A percentile compares a stretch with the other conserved stretches of the same genome.
These are phyloP conservation scores for Zoysia matrella DNA, from an alignment of 202 grass and related monocot genomes.

Conservation along the genomic window DNA sequence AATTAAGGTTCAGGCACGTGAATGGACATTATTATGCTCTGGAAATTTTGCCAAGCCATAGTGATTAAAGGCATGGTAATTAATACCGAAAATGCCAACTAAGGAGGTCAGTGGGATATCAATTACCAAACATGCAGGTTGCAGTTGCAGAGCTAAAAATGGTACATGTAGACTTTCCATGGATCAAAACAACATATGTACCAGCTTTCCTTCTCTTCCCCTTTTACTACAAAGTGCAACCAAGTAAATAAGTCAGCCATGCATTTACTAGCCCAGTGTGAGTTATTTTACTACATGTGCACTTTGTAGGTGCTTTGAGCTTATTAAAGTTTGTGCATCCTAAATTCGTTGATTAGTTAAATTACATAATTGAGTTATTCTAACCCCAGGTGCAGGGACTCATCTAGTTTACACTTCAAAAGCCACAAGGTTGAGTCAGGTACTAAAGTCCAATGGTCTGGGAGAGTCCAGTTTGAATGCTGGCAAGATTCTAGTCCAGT, in stretches of 20 bases:
- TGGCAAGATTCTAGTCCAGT: not conserved
- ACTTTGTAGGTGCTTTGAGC: constrained; percentile 15
- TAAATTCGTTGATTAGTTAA: constrained; percentile 26
- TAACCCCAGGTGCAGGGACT: constrained; percentile 3
- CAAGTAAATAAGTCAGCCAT: constrained; percentile 59
- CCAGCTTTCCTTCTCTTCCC: constrained; percentile 62
- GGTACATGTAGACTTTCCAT: constrained; percentile 51
- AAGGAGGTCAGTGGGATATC: constrained; percentile 58
- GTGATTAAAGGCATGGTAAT: constrained; percentile 54
- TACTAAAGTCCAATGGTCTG: not conserved
- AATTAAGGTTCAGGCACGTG: not conserved
- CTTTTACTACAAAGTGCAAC: constrained; percentile 68
- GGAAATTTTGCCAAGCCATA: constrained; percentile 41
- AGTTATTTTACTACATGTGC: constrained; percentile 11
- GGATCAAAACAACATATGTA: constrained; percentile 55
- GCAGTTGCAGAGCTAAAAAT: constrained; percentile 54
- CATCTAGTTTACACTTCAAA: not conserved
- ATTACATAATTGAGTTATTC: not conserved
- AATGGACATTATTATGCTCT: constrained; percentile 15
- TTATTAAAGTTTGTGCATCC: not conserved
- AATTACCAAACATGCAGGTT: constrained; percentile 63
- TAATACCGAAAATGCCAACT: constrained; percentile 56
- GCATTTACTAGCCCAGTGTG: constrained; percentile 50
- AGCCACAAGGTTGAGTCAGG: not conserved
- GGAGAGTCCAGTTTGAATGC: not conserved